Conservation (phyloP, 2,329 filamentous ascomycete genomes). For the Seiridium cupressi region DNA sequence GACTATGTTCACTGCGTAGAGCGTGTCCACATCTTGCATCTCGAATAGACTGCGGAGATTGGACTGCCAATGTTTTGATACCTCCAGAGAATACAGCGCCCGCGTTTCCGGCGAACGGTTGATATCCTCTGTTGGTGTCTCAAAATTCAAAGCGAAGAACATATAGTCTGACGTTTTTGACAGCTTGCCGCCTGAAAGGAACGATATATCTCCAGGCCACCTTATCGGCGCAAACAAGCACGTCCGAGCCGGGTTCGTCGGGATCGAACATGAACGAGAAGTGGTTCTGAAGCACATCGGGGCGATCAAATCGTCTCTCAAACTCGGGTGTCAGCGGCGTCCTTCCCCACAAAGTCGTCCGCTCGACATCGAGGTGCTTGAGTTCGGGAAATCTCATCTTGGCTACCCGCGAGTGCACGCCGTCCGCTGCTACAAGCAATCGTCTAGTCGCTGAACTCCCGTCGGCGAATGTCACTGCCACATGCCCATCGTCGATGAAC, state of each 20-base stretch:
- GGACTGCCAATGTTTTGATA: neutral
- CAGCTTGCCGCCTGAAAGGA: neutral
- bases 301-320: neutral
- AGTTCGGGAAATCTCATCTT: neutral
- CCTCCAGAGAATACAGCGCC: neutral
- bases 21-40: neutral
- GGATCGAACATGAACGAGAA: neutral
- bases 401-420: neutral
- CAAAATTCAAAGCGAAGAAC: neutral
- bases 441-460: neutral
- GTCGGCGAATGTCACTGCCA: neutral
- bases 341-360: neutral
- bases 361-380: neutral
- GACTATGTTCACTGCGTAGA: neutral
- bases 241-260: neutral
- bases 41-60: neutral
- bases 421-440: neutral
- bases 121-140: neutral
- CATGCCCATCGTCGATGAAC: neutral
- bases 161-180: neutral
- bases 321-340: neutral
- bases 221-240: constrained; percentile 1
- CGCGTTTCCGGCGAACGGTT: neutral
- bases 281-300: neutral
- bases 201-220: neutral